Evolutionary conservation across 2,329 filamentous ascomycete species (phyloP).

Genomic region (Neoascochyta sp.): DNA sequence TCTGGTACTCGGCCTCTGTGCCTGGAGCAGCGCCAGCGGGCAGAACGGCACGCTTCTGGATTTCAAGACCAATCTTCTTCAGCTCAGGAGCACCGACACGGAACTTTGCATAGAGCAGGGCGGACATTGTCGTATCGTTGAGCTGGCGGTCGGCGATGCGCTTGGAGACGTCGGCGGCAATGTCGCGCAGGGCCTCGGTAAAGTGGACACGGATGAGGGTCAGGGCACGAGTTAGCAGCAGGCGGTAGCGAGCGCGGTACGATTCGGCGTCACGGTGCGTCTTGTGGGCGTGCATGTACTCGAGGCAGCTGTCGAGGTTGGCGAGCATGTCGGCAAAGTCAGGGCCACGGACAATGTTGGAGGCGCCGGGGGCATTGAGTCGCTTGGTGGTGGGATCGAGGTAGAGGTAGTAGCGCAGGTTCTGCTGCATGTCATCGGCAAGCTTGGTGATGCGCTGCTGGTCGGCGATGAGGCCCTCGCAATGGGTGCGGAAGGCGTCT

Average conservation of each 20-base stretch:
- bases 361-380: conserved; percentile 86
- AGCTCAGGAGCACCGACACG: conserved; percentile 62
- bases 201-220: conserved; percentile 66
- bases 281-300: conserved; percentile 84
- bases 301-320: conserved; percentile 84
- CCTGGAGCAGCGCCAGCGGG: conserved; percentile 58
- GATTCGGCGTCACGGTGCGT: conserved; percentile 82
- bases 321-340: conserved; percentile 85
- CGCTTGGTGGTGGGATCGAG: conserved; percentile 85
- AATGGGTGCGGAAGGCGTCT: conserved; percentile 87
- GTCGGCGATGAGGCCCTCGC: conserved; percentile 79
- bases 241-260: conserved; percentile 82
- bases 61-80: conserved; percentile 63
- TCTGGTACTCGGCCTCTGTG: conserved; percentile 62
- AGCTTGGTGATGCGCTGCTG: conserved; percentile 75
- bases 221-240: conserved; percentile 68
- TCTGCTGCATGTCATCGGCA: conserved; percentile 79
- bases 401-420: conserved; percentile 92
- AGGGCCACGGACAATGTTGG: conserved; percentile 76
- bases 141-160: conserved; percentile 63
- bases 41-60: conserved; percentile 61
- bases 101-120: conserved; percentile 68
- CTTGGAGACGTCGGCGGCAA: conserved; percentile 59
- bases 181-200: conserved; percentile 59
- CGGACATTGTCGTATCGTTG: conserved; percentile 69